phyloP scores from a whole-genome alignment of 768 basidiomycete genomes.

The Russula ochroleuca region DNA sequence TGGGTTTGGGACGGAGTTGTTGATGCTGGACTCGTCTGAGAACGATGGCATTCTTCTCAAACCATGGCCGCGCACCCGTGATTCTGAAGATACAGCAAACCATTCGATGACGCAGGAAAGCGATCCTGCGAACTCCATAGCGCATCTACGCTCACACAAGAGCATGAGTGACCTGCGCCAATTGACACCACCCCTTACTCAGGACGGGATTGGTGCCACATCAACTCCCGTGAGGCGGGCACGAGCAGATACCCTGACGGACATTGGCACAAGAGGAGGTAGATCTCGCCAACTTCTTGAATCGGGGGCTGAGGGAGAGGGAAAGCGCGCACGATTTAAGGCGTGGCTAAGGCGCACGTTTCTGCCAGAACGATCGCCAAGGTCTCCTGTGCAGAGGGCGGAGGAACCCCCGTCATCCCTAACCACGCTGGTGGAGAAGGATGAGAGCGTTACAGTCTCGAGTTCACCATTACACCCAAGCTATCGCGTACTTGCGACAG shows the following conservation, averaged over 20 bases:
- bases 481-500: constrained; percentile 48
- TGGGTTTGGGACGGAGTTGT: constrained; percentile 2
- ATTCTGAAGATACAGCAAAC: constrained; percentile 4
- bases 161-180: constrained; percentile 25
- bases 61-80: constrained; percentile 12
- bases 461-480: constrained; percentile 27
- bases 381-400: constrained; percentile 10
- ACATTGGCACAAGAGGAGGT: constrained; percentile 16
- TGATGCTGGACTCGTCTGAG: constrained; percentile 8
- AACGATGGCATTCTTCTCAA: background rate
- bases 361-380: constrained; percentile 25
- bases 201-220: constrained; percentile 2
- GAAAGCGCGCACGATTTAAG: constrained; percentile 49
- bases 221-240: constrained; percentile 11
- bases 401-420: constrained; percentile 15
- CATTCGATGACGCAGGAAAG: background rate
- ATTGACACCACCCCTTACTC: background rate
- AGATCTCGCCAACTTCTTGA: constrained; percentile 6
- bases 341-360: constrained; percentile 64
- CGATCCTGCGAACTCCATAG: background rate
- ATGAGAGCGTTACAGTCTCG: constrained; percentile 1
- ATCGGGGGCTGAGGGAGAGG: constrained; percentile 29
- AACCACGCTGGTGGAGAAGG: constrained; percentile 13
- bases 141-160: constrained; percentile 21
- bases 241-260: constrained; percentile 22